Conservation (phyloP, 768 basidiomycete species). For the Kwoniella dejecticola region DNA sequence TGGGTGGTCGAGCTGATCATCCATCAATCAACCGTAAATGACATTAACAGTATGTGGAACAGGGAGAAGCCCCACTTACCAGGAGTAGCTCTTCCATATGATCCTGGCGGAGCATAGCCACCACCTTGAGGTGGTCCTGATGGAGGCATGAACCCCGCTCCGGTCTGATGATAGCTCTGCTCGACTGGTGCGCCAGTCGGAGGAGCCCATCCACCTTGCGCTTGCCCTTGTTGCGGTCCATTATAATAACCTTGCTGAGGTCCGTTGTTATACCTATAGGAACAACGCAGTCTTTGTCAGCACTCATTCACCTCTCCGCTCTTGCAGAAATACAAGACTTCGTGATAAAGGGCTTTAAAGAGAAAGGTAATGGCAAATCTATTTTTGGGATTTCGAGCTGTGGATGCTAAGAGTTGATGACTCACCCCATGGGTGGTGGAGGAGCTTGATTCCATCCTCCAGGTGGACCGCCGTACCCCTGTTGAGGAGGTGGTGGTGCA, state of each 20-base stretch:
- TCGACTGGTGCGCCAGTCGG: constrained; percentile 28
- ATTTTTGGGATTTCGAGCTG: too few relatives aligned
- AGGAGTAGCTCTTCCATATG: constrained; percentile 13
- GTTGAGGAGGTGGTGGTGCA: constrained; percentile 31
- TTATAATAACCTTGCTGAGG: constrained; percentile 15
- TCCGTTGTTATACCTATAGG: constrained; percentile 13
- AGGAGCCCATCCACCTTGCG: constrained; percentile 15
- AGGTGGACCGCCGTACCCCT: constrained; percentile 16
- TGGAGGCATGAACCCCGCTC: constrained; percentile 30
- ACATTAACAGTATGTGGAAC: too few relatives aligned
- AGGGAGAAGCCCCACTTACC: constrained; percentile 8
- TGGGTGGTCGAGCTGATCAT: constrained; percentile 57
- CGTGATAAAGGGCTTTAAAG: background rate
- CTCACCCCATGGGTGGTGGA: constrained; percentile 30
- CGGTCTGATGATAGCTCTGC: constrained; percentile 29
- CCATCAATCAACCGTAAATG: constrained; percentile 6
- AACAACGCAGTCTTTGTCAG: background rate
- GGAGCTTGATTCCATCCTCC: constrained; percentile 14
- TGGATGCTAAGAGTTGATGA: background rate
- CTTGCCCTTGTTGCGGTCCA: constrained; percentile 21
- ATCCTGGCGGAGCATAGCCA: constrained; percentile 25
- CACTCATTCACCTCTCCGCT: too few relatives aligned
- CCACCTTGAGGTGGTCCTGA: constrained; percentile 7
- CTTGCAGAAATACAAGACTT: background rate
- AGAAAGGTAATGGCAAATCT: too few relatives aligned